phyloP scores from a whole-genome alignment of 495 filamentous ascomycete species.

The Podospora anserina region DNA sequence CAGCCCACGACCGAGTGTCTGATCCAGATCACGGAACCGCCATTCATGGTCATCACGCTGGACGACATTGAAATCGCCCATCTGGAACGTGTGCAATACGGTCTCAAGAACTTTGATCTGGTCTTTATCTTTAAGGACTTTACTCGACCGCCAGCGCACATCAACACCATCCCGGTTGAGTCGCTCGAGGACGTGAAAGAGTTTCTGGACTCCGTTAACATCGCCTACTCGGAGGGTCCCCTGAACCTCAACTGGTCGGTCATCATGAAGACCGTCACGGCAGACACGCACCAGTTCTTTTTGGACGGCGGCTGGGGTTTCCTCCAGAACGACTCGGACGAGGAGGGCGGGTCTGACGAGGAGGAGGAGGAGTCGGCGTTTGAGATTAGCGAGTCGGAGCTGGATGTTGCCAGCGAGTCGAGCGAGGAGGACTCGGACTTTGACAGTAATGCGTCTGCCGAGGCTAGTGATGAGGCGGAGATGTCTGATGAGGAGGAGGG shows the following conservation, averaged over 20 bases:
- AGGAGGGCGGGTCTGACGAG: slow-evolving; percentile 73
- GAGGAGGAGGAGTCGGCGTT: slow-evolving; percentile 84
- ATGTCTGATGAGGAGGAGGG: slow-evolving; percentile 71
- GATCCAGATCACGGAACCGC: slow-evolving; percentile 96
- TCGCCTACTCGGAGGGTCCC: slow-evolving; percentile 90
- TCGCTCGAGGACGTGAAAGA: slow-evolving; percentile 93
- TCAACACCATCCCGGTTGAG: slow-evolving; percentile 98
- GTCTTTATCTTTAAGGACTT: slow-evolving; percentile 99
- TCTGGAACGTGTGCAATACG: slow-evolving; percentile 95
- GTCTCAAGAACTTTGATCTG: slow-evolving; percentile 98
- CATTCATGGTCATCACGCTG: slow-evolving; percentile 90
- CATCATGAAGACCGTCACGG: slow-evolving; percentile 98
- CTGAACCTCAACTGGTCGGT: slow-evolving; percentile 97
- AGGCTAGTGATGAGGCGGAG: slow-evolving; percentile 62
- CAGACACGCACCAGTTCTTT: slow-evolving; percentile 93
- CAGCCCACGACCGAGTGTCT: slow-evolving; percentile 96
- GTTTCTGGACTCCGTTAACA: slow-evolving; percentile 93
- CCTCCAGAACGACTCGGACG: slow-evolving; percentile 81
- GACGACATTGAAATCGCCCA: slow-evolving; percentile 96
- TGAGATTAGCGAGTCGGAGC: slow-evolving; percentile 79
- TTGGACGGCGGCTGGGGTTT: slow-evolving; percentile 94
- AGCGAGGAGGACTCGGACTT: slow-evolving; percentile 89
- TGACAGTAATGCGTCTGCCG: slow-evolving; percentile 83
- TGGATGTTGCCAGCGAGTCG: slow-evolving; percentile 73
- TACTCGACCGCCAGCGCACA: slow-evolving; percentile 76